Evolutionary conservation across 805 yeast genomes (phyloP), one percentile per base, ranked within the genome.

Genomic region (Candida arabinofermentans): DNA sequence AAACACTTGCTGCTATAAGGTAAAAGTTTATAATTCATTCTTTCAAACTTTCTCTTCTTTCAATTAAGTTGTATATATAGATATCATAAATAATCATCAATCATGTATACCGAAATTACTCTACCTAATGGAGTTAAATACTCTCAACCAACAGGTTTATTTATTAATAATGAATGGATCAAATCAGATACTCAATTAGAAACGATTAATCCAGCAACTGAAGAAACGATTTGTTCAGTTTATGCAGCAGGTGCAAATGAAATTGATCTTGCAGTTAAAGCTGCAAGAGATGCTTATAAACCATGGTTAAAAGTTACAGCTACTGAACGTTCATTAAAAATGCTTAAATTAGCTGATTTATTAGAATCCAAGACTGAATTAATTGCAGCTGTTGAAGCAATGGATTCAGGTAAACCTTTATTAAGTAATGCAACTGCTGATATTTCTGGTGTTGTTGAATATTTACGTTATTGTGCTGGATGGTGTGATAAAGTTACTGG

Each of bases 401-500:
- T 69, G 54, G 83, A 77, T 54, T 69, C 78, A 33, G 83, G 83
- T 57, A 77, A 76, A 54, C 72, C 81, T 35, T 56, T 65, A 38
- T 65, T 61, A 21, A 54, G 60, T 38, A 77, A 77, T 54, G 75
- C 82, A 9, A 62, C 61, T 16, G 69, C 61, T 43, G 83, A 77
- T 51, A 65, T 77, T 23, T 71, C 63, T 24, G 72, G 71, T 44
- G 67, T 73, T 46, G 68, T 71, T 40, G 61, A 53, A 31, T 70
- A 70, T 40, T 66, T 73, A 51, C 65, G 72, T 46, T 77, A 76
- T 60, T 77, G 71, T 60, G 82, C 81, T 26, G 82, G 81, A 23
- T 76, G 81, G 80, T 78, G 81, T 29, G 82, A 77, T 61, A 77
- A 77, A 54, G 62, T 75, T 27, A 55, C 57, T 42, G 83, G 83